A percentile compares a stretch with the other conserved stretches of the same genome.
Evolutionary conservation across 129 eudicot genomes (phyloP).

Genomic region (Lactuca sativa): DNA sequence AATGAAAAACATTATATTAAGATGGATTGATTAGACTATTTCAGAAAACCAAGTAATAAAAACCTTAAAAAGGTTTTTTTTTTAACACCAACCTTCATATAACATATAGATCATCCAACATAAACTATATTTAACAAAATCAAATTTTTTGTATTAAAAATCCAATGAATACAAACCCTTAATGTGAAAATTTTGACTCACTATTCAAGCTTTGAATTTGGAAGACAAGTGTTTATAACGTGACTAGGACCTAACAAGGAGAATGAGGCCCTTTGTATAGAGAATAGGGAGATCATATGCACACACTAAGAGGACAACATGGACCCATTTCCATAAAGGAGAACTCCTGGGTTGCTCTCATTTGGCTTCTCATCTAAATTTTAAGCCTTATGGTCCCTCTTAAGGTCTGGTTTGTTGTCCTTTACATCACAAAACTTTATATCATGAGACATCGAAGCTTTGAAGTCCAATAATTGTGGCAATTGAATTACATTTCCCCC

Average conservation of each 20-base stretch:
- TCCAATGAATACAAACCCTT: background rate
- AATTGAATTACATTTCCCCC: conserved; percentile 11
- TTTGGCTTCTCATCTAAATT: conserved; percentile 24
- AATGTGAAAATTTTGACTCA: conserved; percentile 8
- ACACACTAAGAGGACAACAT: conserved; percentile 32
- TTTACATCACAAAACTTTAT: conserved; percentile 8
- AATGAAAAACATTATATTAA: too few species aligned
- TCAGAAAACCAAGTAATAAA: too few species aligned
- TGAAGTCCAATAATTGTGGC: conserved; percentile 28
- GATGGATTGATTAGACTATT: too few species aligned
- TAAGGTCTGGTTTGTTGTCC: conserved; percentile 18
- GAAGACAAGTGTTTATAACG: conserved; percentile 31
- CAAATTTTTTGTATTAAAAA: background rate
- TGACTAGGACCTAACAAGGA: conserved; percentile 32
- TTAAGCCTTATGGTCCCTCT: conserved; percentile 29
- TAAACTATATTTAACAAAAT: background rate
- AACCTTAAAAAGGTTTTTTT: too few species aligned
- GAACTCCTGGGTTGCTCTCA: conserved; percentile 25
- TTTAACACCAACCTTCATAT: too few species aligned
- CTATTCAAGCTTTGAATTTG: conserved; percentile 21
- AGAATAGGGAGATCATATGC: conserved; percentile 28
- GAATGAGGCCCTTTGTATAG: conserved; percentile 40
- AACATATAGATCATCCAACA: background rate
- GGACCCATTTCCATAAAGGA: conserved; percentile 26
- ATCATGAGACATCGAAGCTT: conserved; percentile 2